Base-by-base conservation (phyloP, 331 rosid species). In the Pyrus hybrid region DNA sequence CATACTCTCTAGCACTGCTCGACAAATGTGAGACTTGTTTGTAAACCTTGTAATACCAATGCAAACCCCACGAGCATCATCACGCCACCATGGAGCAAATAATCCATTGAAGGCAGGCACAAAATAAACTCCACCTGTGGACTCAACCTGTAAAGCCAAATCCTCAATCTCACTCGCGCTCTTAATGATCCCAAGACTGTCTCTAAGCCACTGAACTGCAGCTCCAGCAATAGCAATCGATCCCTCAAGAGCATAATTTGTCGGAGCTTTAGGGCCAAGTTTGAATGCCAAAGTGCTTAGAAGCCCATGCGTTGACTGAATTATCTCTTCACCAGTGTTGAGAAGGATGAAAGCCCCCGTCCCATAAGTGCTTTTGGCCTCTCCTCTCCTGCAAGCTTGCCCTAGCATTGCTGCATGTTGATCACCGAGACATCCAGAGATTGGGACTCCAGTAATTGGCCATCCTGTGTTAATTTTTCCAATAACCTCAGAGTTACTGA, bases 181-280 rank as follows among this genome's bases (percentile, higher is more conserved):
- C 9, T 75, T 47, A 79, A 94, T 90, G 53, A 94, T 18, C 18
- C 91, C 93, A 68, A 94, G 96, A 76, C 88, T 13, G 71, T 94
- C 97, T 76, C 97, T 86, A 51, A 94, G 97, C 98, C 98, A 94
- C 74, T 91, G 97, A 47, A 94, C 97, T 20, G 97, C 98, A 49
- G 98, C 98, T 61, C 98, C 97, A 72, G 98, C 98, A 58, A 91
- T 94, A 5, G 98, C 98, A 74, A 94, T 93, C 2, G 98, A 94
- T 70, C 98, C 98, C 80, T 94, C 98, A 1, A 91, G 77, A 20
- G 98, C 97, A 85, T 91, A 94, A 76, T 90, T 88, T 69, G 93
- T 45, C 0, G 85, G 84, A 79, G 92, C 85, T 16, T 75, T 7
- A 2, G 86, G 87, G 28, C 98, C 97, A 61, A 94, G 92, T 89